These are phyloP conservation scores for Potentilla sterilis DNA, from an alignment of 306 rosid species.

Conservation along the genomic window DNA sequence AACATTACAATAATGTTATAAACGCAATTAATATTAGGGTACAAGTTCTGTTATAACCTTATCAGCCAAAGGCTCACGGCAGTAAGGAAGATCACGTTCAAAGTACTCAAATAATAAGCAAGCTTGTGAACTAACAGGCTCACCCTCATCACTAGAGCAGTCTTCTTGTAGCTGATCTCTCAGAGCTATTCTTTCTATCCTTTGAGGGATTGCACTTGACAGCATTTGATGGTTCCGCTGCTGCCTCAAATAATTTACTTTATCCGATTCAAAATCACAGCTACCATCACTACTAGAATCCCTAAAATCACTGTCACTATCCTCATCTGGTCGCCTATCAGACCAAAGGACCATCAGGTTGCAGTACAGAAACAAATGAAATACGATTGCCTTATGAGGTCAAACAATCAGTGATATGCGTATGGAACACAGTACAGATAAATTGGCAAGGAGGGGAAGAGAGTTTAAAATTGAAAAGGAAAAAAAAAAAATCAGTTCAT, in stretches of 20 bases:
- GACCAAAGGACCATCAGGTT: conserved; percentile 22
- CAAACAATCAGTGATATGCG: not conserved
- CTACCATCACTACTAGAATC: conserved; percentile 92
- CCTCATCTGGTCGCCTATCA: conserved; percentile 69
- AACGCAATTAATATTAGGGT: not conserved
- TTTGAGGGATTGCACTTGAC: conserved; percentile 37
- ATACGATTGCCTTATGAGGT: not conserved
- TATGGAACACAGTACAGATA: not conserved
- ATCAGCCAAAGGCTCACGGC: conserved; percentile 90
- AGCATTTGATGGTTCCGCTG: conserved; percentile 43
- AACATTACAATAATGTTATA: not conserved
- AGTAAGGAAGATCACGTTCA: conserved; percentile 68
- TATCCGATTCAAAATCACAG: conserved; percentile 66
- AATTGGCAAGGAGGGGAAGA: not conserved
- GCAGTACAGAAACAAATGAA: not conserved
- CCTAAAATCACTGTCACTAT: conserved; percentile 80
- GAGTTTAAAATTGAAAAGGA: not conserved
- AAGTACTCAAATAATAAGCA: conserved; percentile 71
- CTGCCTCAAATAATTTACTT: conserved; percentile 42
- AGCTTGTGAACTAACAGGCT: conserved; percentile 56
- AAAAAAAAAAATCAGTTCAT: not conserved
- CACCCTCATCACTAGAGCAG: conserved; percentile 85
- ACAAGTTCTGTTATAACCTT: conserved; percentile 47
- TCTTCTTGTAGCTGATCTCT: conserved; percentile 66
- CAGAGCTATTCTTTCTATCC: conserved; percentile 57